Base-by-base conservation (phyloP, 2,329 filamentous ascomycete genomes). In the Apiospora kogelbergensis region DNA sequence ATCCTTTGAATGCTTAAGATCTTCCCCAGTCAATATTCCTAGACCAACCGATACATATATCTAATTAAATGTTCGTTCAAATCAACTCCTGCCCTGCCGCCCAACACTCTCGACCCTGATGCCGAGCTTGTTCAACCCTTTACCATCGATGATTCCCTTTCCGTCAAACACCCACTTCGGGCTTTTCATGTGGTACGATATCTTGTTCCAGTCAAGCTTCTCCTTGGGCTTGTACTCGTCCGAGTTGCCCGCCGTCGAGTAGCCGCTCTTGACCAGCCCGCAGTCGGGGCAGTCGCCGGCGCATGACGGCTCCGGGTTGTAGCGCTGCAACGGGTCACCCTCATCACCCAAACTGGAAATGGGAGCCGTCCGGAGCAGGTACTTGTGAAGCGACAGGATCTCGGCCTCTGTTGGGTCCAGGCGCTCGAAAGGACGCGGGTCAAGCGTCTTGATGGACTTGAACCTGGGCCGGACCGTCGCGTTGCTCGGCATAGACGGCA, bases 141-240 rank as follows among this genome's bases (percentile, higher is more conserved):
- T 77, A 22, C 80, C 81, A 72, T 88, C 84, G 63, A 88, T 82
- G 40, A 87, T 82, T 46, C 85, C 85, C 68, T 84, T 84, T n/a
- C 86, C 86, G 70, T 88, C 86, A 77, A 88, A 88, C 33, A 88
- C 79, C 84, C 85, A 87, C 68, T 82, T 84, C 13, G 86, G 86
- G 78, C 84, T 83, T 65, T 80, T 80, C 85, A 88, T 87, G 71
- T 78, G 76, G 67, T 80, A 76, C 60, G 84, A 80, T 57, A 88
- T 84, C 76, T 79, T 81, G 68, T 78, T 80, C 86, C 86, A 88
- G 78, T 88, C 84, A 22, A 88, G 75, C 45, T 77, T 80, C 76
- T 84, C 84, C 76, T 83, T 85, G 67, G 80, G 72, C 72, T 80
- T 81, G 77, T 84, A 82, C 74, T 84, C 83, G 46, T 80, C 79